These are phyloP conservation scores for Pichia sorboxylosa DNA, from an alignment of 1,139 yeast species.

Conservation along the genomic window DNA sequence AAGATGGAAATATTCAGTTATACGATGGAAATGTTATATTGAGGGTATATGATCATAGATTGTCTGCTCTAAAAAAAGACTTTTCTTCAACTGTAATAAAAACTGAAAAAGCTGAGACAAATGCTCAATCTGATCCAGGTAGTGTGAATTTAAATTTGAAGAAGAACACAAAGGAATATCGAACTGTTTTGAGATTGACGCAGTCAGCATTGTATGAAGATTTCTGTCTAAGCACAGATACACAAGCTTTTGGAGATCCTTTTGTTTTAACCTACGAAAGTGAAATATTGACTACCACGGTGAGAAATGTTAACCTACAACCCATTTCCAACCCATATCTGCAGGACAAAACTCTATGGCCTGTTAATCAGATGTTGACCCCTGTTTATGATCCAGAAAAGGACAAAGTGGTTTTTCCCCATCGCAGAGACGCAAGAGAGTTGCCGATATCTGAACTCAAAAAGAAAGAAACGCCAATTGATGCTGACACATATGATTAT, in stretches of 20 bases:
- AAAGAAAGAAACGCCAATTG: constrained; percentile 6
- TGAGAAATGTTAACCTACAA: constrained; percentile 62
- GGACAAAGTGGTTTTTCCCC: constrained; percentile 30
- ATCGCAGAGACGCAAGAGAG: constrained; percentile 37
- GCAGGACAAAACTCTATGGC: constrained; percentile 34
- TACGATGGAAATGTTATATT: constrained; percentile 86
- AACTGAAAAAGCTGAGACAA: not conserved
- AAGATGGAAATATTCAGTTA: constrained; percentile 71
- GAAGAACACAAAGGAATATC: constrained; percentile 50
- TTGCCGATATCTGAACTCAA: constrained; percentile 22
- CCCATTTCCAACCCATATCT: constrained; percentile 62
- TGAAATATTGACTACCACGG: constrained; percentile 67
- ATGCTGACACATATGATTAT: constrained; percentile 29
- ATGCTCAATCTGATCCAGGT: not conserved
- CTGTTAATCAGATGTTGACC: constrained; percentile 27
- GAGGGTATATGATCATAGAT: constrained; percentile 69
- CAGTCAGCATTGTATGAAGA: constrained; percentile 78
- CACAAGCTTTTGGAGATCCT: constrained; percentile 67
- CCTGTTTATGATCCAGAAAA: constrained; percentile 36
- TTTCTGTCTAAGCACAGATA: constrained; percentile 71
- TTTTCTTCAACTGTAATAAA: not conserved
- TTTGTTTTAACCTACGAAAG: constrained; percentile 71
- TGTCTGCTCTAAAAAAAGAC: not conserved
- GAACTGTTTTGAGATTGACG: constrained; percentile 71
- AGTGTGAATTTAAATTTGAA: not conserved